A percentile compares a stretch with the other conserved stretches of the same genome.
Conservation (phyloP, 2,329 filamentous ascomycete species). For the Cadophora sp. region DNA sequence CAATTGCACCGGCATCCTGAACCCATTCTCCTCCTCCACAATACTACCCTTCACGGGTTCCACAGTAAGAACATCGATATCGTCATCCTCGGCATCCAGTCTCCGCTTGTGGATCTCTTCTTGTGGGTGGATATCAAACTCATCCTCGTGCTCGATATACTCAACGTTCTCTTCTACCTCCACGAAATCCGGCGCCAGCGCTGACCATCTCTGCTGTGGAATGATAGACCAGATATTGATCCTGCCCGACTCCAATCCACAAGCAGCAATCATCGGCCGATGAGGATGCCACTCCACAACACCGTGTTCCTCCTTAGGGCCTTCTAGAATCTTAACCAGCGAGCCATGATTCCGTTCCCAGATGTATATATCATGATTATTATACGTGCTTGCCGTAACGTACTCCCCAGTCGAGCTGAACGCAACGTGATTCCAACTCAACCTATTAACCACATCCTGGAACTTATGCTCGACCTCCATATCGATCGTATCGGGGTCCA, state of each 20-base stretch:
- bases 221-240: slow-evolving; percentile 97
- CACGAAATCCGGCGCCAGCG: slow-evolving; percentile 92
- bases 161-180: slow-evolving; percentile 99
- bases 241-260: slow-evolving; percentile 88
- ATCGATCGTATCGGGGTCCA: slow-evolving; percentile 86
- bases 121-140: slow-evolving; percentile 96
- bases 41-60: slow-evolving; percentile 70
- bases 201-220: slow-evolving; percentile 96
- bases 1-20: slow-evolving; percentile 91
- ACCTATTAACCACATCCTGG: slow-evolving; percentile 92
- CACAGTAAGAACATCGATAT: slow-evolving; percentile 85
- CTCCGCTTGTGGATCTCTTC: slow-evolving; percentile 93
- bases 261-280: slow-evolving; percentile 85
- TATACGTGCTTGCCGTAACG: slow-evolving; percentile 94
- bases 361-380: slow-evolving; percentile 98
- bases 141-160: slow-evolving; percentile 93
- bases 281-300: slow-evolving; percentile 97
- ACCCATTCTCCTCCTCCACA: slow-evolving; percentile 63
- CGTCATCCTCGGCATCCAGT: slow-evolving; percentile 90
- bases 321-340: slow-evolving; percentile 94
- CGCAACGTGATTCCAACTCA: slow-evolving; percentile 96
- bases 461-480: slow-evolving; percentile 97
- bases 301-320: slow-evolving; percentile 94
- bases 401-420: slow-evolving; percentile 96
- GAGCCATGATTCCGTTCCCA: slow-evolving; percentile 96